Evolutionary conservation across 805 yeast species (phyloP).

Genomic region (Jamesozyma spencerorum): DNA sequence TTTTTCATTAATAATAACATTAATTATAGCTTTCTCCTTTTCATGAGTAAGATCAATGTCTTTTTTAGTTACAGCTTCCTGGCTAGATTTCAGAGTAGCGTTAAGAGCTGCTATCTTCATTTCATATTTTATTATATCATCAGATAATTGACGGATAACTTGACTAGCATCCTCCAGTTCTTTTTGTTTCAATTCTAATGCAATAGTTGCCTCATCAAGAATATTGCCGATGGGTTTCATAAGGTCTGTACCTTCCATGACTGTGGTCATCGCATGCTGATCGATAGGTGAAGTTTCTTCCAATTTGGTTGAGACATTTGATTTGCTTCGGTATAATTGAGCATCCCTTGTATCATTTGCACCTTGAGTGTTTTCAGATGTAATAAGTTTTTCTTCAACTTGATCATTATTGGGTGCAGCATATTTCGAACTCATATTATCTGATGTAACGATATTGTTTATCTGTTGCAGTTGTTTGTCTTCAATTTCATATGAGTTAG

Average conservation of each 20-base stretch:
- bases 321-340: too few relatives aligned
- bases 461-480: too few relatives aligned
- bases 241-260: too few relatives aligned
- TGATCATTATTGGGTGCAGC: neutral
- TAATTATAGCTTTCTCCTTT: neutral
- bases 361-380: too few relatives aligned
- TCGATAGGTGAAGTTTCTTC: too few relatives aligned
- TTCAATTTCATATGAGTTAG: too few relatives aligned
- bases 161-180: slow-evolving; percentile 10
- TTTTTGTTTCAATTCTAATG: slow-evolving; percentile 9
- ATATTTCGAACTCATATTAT: too few relatives aligned
- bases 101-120: slow-evolving; percentile 14
- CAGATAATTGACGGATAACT: slow-evolving; percentile 10
- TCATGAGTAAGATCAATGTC: neutral
- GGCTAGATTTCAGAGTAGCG: slow-evolving; percentile 3
- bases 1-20: too few relatives aligned
- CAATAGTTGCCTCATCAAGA: slow-evolving; percentile 5
- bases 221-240: neutral
- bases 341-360: too few relatives aligned
- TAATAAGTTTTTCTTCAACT: neutral
- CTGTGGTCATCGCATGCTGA: too few relatives aligned
- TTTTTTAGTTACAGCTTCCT: slow-evolving; percentile 1
- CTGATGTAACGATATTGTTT: too few relatives aligned
- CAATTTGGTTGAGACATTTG: too few relatives aligned
- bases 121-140: slow-evolving; percentile 14